Percentiles rank a stretch among this genome's conserved stretches.
Evolutionary conservation across 371 early-diverging fungal genomes (phyloP).

Genomic region (Conidiobolus incongruus): DNA sequence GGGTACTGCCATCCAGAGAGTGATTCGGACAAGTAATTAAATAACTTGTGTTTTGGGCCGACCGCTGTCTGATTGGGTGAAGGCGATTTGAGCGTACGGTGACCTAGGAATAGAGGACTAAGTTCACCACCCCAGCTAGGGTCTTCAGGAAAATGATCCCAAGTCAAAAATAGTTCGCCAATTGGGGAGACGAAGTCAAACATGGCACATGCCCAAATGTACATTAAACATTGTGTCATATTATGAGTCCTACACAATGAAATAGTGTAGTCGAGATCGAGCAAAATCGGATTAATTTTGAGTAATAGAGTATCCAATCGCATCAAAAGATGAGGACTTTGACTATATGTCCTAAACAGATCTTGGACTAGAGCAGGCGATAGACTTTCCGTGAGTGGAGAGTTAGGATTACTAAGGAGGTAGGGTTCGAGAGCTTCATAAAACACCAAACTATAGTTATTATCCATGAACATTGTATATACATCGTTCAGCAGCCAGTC

Average conservation of each 20-base stretch:
- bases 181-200: slow-evolving; percentile 1
- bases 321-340: background rate
- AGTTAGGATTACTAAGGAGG: background rate
- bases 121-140: no score
- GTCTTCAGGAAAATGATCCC: no score
- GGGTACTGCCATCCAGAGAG: no score
- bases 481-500: background rate
- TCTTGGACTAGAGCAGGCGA: background rate
- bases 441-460: background rate
- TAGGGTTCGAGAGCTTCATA: background rate
- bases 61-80: no score
- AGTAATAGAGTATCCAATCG: background rate
- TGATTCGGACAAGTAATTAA: no score
- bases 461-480: background rate
- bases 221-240: background rate
- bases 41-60: no score
- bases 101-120: no score
- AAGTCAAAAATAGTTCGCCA: background rate
- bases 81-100: no score
- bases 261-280: background rate
- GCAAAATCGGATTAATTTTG: background rate
- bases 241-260: background rate
- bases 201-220: background rate
- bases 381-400: background rate
- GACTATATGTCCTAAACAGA: background rate